Percentiles rank a stretch among this genome's conserved stretches.
These are phyloP conservation scores for Cyanidioschyzon merolae DNA, from an alignment of 23 red algal species.

Conservation along the genomic window DNA sequence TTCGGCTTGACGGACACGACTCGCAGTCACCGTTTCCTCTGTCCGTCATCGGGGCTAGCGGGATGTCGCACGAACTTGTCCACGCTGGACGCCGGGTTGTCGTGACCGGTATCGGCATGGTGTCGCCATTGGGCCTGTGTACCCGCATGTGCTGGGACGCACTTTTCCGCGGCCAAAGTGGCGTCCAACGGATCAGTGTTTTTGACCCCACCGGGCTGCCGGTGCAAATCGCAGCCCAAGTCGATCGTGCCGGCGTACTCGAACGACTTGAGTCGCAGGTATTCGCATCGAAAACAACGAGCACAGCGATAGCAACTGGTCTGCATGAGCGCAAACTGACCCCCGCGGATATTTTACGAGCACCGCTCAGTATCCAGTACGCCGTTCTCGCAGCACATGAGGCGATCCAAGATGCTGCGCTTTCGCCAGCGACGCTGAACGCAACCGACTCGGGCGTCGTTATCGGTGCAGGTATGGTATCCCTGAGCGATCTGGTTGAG, in stretches of 20 bases:
- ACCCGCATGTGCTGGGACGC: conserved; percentile 22
- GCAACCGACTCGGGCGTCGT: conserved; percentile 28
- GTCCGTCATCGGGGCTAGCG: too few relatives aligned
- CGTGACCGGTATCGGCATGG: conserved; percentile 71
- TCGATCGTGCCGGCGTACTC: conserved; percentile 1
- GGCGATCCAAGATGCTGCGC: conserved; percentile 36
- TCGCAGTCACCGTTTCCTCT: too few relatives aligned
- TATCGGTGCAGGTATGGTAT: conserved; percentile 50
- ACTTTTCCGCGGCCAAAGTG: conserved; percentile 19
- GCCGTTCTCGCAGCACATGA: conserved; percentile 42
- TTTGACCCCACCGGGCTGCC: conserved; percentile 38
- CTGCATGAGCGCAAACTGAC: conserved; percentile 3
- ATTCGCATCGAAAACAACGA: not conserved
- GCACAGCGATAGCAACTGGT: not conserved
- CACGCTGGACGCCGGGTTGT: conserved; percentile 33
- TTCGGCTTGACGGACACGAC: not conserved
- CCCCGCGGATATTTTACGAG: not conserved
- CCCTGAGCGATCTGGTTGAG: conserved; percentile 34
- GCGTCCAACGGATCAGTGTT: conserved; percentile 10
- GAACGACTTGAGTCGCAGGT: not conserved
- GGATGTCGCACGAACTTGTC: not conserved
- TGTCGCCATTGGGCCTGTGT: conserved; percentile 52
- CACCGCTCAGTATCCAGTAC: conserved; percentile 32
- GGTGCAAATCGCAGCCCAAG: conserved; percentile 29
- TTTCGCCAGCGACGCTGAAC: not conserved